These are phyloP conservation scores for Rhizopus sp. DNA, from an alignment of 371 early-diverging fungal genomes.

Conservation along the genomic window DNA sequence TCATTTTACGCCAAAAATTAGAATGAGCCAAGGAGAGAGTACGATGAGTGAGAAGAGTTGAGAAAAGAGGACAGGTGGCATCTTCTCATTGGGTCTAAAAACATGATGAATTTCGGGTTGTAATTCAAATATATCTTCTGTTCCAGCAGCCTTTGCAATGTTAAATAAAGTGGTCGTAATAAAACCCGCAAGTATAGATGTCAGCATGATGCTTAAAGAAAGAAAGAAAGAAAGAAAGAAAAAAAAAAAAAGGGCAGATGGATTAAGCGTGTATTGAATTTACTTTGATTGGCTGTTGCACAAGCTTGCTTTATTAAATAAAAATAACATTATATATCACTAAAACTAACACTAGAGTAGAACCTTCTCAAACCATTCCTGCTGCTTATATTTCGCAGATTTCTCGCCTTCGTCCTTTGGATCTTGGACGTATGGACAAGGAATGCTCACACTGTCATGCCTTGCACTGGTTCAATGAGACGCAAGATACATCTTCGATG, in stretches of 20 bases:
- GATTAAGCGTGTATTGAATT: conserved; percentile 1
- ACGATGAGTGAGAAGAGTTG: conserved; percentile 56
- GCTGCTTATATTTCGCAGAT: no score
- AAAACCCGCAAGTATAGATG: conserved; percentile 3
- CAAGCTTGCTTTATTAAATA: background rate
- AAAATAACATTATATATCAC: no score
- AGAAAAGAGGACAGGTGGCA: conserved; percentile 62
- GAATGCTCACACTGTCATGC: no score
- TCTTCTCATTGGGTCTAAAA: conserved; percentile 64
- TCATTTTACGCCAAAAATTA: conserved; percentile 58
- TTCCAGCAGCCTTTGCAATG: conserved; percentile 40
- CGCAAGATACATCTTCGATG: no score
- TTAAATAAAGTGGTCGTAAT: conserved; percentile 1
- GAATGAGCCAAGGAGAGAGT: conserved; percentile 67
- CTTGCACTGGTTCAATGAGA: no score
- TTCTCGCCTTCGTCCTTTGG: no score
- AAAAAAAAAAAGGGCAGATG: background rate
- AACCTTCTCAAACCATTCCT: no score
- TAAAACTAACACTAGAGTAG: no score
- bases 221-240: no score
- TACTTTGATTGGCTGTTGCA: background rate
- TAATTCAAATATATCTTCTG: conserved; percentile 49
- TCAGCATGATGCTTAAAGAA: background rate
- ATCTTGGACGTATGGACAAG: no score
- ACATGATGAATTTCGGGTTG: conserved; percentile 71